Base-by-base conservation (phyloP, 2,329 filamentous ascomycete genomes). In the Fusarium ramigenum region DNA sequence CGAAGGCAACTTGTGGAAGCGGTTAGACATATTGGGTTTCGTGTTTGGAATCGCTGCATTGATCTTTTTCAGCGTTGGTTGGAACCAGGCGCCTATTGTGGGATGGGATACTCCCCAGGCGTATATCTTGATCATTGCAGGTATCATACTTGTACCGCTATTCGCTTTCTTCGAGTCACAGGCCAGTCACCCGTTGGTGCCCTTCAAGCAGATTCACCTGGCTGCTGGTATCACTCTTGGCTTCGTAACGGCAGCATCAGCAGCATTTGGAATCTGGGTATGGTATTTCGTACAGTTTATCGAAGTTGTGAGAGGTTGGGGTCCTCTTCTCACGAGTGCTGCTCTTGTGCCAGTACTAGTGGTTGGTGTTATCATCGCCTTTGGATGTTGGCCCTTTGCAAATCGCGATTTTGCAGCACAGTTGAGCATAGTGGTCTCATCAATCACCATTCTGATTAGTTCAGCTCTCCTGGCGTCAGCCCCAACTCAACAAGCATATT, bases 231-330 rank as follows among this genome's bases (percentile, higher is more conserved):
- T 69, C 4, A 63, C 69, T 9, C 54, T 78, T 37, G 71, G 70
- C 14, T 78, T 76, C 23, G 53, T 66, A 8, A 59, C 66, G 43
- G 60, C 73, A 15, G 69, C 61, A 40, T 78, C 69, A 63, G 75
- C 68, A 19, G 69, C 71, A 11, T 78, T 78, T 58, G 75, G 68
- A 7, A 58, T 78, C 7, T 78, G 77, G 77, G 52, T 72, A 21
- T 78, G 77, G 77, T 77, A 78, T 57, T 70, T 75, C 28, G 59
- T 70, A 28, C 77, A 74, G 36, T 71, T 78, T n/a, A 50, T 78
- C 9, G 73, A 76, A 50, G 68, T 69, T 16, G 9, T 78, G 18
- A 70, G 77, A 53, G 73, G 60, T 30, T 78, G 77, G 77, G 64
- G 40, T 11, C 54, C 74, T 19, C 61, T 78, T 7, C 65, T 65